phyloP scores from a whole-genome alignment of 2,329 filamentous ascomycete genomes.

The Microascus cirrosus region DNA sequence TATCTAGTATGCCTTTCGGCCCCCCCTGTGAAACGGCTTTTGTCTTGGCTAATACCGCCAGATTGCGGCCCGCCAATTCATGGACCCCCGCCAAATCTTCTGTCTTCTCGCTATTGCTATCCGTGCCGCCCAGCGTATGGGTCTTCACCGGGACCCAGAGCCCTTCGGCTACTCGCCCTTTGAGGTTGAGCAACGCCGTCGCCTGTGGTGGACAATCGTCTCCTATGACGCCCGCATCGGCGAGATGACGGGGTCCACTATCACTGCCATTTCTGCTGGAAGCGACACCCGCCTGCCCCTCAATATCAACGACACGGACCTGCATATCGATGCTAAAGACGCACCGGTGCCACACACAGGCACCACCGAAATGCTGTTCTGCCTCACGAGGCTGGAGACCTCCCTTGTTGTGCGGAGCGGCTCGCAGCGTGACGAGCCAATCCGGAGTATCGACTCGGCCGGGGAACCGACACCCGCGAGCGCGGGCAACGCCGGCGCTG shows the following conservation, averaged over 20 bases:
- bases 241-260: slow-evolving; percentile 50
- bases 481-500: slow-evolving; percentile 7
- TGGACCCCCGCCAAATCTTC: slow-evolving; percentile 41
- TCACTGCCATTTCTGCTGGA: slow-evolving; percentile 42
- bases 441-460: slow-evolving; percentile 5
- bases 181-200: slow-evolving; percentile 58
- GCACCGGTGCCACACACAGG: slow-evolving; percentile 34
- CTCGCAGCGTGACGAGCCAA: slow-evolving; percentile 23
- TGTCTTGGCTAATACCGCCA: background rate
- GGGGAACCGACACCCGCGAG: slow-evolving; percentile 16
- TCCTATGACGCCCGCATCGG: slow-evolving; percentile 58
- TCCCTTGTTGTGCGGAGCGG: slow-evolving; percentile 40
- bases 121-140: slow-evolving; percentile 57
- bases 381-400: slow-evolving; percentile 44
- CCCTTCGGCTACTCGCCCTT: slow-evolving; percentile 42
- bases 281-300: slow-evolving; percentile 46
- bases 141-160: slow-evolving; percentile 52
- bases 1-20: slow-evolving; percentile 44
- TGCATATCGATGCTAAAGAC: slow-evolving; percentile 46
- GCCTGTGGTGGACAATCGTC: slow-evolving; percentile 63
- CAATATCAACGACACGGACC: slow-evolving; percentile 51
- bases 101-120: slow-evolving; percentile 52
- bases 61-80: slow-evolving; percentile 38
- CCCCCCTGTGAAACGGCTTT: background rate
- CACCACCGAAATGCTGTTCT: slow-evolving; percentile 50